These are phyloP conservation scores for Leptographium lundbergii DNA, from an alignment of 2,329 filamentous ascomycete species.

Conservation along the genomic window DNA sequence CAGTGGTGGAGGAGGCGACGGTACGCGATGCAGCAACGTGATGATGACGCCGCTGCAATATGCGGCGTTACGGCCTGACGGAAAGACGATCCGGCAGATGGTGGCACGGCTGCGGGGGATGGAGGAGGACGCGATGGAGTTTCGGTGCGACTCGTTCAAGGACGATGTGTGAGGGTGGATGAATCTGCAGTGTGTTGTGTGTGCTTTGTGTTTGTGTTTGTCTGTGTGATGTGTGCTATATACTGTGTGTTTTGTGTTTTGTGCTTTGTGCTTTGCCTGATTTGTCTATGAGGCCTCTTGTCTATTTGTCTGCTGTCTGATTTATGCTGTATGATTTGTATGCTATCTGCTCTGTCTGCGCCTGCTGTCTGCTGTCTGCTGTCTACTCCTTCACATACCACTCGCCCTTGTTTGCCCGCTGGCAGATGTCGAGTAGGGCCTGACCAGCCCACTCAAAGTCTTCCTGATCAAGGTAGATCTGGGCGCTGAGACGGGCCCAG, in stretches of 20 bases:
- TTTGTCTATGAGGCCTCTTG: too few species aligned
- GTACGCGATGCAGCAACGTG: constrained; percentile 15
- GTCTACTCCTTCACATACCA: too few species aligned
- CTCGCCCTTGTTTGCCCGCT: constrained; percentile 8
- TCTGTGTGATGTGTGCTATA: too few species aligned
- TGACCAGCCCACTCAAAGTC: constrained; percentile 53
- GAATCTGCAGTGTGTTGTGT: too few species aligned
- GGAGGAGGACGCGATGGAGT: background rate
- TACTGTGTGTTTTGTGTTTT: background rate
- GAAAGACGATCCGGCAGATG: constrained; percentile 13
- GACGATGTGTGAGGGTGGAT: constrained; percentile 3
- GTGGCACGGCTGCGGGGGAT: constrained; percentile 6
- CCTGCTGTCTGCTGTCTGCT: background rate
- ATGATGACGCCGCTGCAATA: constrained; percentile 25
- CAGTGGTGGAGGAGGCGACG: constrained; percentile 3
- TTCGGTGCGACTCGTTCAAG: background rate
- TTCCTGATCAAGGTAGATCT: constrained; percentile 51
- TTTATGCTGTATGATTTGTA: background rate
- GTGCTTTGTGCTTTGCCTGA: background rate
- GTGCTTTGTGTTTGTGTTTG: background rate
- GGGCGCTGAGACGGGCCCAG: constrained; percentile 52
- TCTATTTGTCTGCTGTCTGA: too few species aligned
- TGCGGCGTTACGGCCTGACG: constrained; percentile 24
- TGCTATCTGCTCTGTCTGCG: background rate
- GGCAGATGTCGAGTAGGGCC: constrained; percentile 25